phyloP scores from a whole-genome alignment of 2,329 filamentous ascomycete species.

The Kalmusia sp. region DNA sequence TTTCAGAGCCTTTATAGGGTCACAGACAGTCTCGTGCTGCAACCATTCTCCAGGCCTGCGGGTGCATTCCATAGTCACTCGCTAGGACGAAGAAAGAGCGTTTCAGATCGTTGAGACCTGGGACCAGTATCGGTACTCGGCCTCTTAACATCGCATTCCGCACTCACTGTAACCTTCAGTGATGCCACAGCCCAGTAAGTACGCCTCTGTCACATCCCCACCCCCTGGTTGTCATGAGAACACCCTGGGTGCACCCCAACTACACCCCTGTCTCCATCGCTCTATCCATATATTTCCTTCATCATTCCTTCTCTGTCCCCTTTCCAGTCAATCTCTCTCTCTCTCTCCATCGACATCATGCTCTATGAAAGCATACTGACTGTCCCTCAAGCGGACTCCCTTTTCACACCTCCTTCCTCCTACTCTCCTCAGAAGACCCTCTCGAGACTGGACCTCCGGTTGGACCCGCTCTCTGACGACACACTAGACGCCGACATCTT shows the following conservation, averaged over 20 bases:
- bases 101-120: slow-evolving; percentile 48
- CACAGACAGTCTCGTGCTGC: slow-evolving; percentile 48
- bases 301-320: slow-evolving; percentile 9
- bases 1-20: slow-evolving; percentile 41
- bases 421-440: slow-evolving; percentile 49
- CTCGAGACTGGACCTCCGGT: slow-evolving; percentile 46
- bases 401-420: slow-evolving; percentile 50
- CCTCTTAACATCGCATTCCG: slow-evolving; percentile 44
- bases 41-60: slow-evolving; percentile 38
- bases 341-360: slow-evolving; percentile 38
- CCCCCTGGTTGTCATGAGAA: slow-evolving; percentile 42
- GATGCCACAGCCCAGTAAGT: slow-evolving; percentile 50
- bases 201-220: slow-evolving; percentile 38
- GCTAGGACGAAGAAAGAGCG: slow-evolving; percentile 41
- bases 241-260: slow-evolving; percentile 16
- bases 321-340: slow-evolving; percentile 20
- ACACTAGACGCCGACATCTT: slow-evolving; percentile 52
- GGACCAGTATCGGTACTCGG: slow-evolving; percentile 41
- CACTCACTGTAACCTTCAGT: slow-evolving; percentile 47
- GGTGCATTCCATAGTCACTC: slow-evolving; percentile 46
- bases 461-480: slow-evolving; percentile 50
- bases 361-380: slow-evolving; percentile 46
- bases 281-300: slow-evolving; percentile 26
- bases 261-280: slow-evolving; percentile 12
- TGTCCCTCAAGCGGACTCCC: slow-evolving; percentile 51